Percentiles rank a stretch among this genome's conserved stretches.
These are phyloP conservation scores for Oryza longistaminata DNA, from an alignment of 176 grass and related monocot species.

Conservation along the genomic window DNA sequence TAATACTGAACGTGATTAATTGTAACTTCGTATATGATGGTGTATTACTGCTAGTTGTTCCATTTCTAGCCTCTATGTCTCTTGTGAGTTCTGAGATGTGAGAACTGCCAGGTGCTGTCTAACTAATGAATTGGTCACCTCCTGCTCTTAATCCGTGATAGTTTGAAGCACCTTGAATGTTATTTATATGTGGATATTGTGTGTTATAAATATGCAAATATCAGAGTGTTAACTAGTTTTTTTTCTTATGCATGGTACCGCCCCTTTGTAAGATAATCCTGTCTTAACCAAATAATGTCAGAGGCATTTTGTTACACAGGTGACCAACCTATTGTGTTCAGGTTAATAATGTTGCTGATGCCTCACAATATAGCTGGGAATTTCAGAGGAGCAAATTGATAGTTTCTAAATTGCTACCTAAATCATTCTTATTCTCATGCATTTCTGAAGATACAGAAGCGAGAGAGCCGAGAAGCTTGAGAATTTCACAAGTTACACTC, in stretches of 20 bases:
- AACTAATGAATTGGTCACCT: neutral
- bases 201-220: neutral
- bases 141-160: neutral
- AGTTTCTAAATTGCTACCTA: neutral
- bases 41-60: neutral
- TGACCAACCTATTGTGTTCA: neutral
- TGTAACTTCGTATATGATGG: neutral
- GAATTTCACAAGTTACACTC: no score
- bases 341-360: neutral
- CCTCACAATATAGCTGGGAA: neutral
- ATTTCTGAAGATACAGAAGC: neutral
- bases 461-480: neutral
- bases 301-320: neutral
- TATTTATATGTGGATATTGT: neutral
- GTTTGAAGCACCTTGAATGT: neutral
- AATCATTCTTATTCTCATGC: neutral
- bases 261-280: no score
- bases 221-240: neutral
- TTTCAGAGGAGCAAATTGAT: neutral
- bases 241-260: no score
- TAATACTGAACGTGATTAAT: neutral
- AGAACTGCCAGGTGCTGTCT: neutral
- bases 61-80: neutral
- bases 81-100: neutral
- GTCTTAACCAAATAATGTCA: neutral